A percentile compares a stretch with the other conserved stretches of the same genome.
These are phyloP conservation scores for Huntiella omanensis DNA, from an alignment of 2,329 filamentous ascomycete species.

Conservation along the genomic window DNA sequence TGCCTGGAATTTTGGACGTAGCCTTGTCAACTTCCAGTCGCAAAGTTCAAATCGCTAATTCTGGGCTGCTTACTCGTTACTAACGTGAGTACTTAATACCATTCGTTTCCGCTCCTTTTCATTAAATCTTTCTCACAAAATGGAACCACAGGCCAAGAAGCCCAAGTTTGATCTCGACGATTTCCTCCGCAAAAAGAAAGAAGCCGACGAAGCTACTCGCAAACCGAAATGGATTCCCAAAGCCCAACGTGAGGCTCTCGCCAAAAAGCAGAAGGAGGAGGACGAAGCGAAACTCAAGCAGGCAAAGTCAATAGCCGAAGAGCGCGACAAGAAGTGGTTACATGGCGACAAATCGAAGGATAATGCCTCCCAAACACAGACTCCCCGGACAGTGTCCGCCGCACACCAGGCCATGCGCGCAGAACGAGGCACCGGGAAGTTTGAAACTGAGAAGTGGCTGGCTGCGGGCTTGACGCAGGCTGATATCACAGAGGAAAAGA, in stretches of 20 bases:
- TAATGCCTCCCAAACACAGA: not conserved
- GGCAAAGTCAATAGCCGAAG: conserved; percentile 4
- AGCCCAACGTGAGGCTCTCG: conserved; percentile 61
- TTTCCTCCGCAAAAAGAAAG: conserved; percentile 67
- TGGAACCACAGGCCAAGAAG: conserved; percentile 15
- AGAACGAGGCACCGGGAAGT: conserved; percentile 11
- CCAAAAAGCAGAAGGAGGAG: conserved; percentile 57
- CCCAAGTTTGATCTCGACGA: conserved; percentile 66
- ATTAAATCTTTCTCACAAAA: not conserved
- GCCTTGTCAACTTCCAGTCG: conserved; percentile 2
- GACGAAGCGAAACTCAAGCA: conserved; percentile 24
- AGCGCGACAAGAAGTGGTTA: conserved; percentile 11
- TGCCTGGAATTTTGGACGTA: not conserved
- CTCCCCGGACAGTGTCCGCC: conserved; percentile 7
- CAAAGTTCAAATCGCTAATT: too few relatives aligned
- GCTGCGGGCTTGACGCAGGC: conserved; percentile 14
- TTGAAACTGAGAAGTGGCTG: conserved; percentile 10
- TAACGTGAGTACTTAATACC: too few relatives aligned
- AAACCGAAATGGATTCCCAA: conserved; percentile 82
- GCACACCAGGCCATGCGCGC: conserved; percentile 12
- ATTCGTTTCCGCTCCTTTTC: not conserved
- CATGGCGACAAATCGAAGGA: conserved; percentile 5
- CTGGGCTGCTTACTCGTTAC: too few relatives aligned
- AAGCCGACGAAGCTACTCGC: conserved; percentile 62
- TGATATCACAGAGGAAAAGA: conserved; percentile 51